These are phyloP conservation scores for Periconia sp. DNA, from an alignment of 2,329 filamentous ascomycete species.

Conservation along the genomic window DNA sequence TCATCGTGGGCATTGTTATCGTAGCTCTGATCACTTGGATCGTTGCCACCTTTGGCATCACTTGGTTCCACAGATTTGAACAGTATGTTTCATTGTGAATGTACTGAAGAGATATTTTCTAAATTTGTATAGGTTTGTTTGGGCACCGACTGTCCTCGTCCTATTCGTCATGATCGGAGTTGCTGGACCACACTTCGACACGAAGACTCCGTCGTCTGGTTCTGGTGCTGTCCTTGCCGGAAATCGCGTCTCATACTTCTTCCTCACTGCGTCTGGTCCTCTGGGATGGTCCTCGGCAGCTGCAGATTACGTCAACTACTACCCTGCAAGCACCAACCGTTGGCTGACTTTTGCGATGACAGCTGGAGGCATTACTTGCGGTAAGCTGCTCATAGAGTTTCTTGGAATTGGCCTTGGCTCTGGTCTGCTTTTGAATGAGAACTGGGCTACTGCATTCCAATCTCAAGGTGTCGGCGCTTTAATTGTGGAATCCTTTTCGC, in stretches of 20 bases:
- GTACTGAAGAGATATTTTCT: not conserved
- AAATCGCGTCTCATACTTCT: conserved; percentile 70
- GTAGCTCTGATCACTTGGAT: conserved; percentile 48
- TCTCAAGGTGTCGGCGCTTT: conserved; percentile 63
- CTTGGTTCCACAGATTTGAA: conserved; percentile 34
- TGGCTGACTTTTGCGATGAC: conserved; percentile 62
- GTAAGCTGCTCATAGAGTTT: conserved; percentile 65
- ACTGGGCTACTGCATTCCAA: conserved; percentile 63
- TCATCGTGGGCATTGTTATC: conserved; percentile 66
- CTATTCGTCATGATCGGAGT: conserved; percentile 34
- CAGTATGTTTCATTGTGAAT: conserved; percentile 12
- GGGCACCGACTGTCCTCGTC: conserved; percentile 30
- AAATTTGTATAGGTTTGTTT: conserved; percentile 18
- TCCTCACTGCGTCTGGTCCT: conserved; percentile 66
- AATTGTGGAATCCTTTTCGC: conserved; percentile 64
- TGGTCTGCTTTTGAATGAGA: conserved; percentile 57
- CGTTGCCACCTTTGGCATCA: conserved; percentile 31
- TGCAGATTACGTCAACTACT: conserved; percentile 72
- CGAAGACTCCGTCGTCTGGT: conserved; percentile 55
- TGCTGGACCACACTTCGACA: conserved; percentile 58
- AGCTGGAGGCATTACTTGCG: conserved; percentile 59
- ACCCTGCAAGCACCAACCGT: conserved; percentile 58
- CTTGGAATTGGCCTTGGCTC: conserved; percentile 67
- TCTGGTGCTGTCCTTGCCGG: conserved; percentile 58
- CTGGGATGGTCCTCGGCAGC: conserved; percentile 66